These are phyloP conservation scores for Russula lepida DNA, from an alignment of 768 basidiomycete species.

Conservation along the genomic window DNA sequence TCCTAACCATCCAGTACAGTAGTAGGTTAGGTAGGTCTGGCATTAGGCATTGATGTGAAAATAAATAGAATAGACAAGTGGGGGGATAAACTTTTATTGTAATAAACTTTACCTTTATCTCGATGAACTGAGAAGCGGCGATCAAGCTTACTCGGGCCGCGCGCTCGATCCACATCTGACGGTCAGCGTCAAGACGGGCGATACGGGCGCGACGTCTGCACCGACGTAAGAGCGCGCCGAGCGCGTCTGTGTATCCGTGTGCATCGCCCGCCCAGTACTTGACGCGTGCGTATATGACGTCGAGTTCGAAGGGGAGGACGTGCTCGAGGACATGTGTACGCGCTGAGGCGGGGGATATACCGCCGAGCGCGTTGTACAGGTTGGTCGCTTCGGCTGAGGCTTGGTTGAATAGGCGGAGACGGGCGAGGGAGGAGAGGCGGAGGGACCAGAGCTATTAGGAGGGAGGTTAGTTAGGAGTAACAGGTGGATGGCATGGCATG, in stretches of 20 bases:
- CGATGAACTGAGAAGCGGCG: conserved; percentile 71
- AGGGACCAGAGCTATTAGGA: conserved; percentile 80
- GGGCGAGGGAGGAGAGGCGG: conserved; percentile 67
- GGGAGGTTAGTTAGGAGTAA: background rate
- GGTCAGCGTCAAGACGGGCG: conserved; percentile 26
- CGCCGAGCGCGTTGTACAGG: conserved; percentile 61
- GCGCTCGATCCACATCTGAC: conserved; percentile 74
- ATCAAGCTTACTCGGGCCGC: conserved; percentile 68
- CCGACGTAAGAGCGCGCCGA: conserved; percentile 50
- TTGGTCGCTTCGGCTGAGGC: conserved; percentile 79
- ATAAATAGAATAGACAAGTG: too few species aligned
- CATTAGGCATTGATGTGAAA: too few species aligned
- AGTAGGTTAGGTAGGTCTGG: too few species aligned
- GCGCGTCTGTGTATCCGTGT: conserved; percentile 71
- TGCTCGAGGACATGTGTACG: conserved; percentile 53
- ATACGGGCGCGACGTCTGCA: conserved; percentile 43
- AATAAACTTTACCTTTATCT: conserved; percentile 65
- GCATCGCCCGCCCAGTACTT: conserved; percentile 79
- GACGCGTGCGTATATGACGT: conserved; percentile 63
- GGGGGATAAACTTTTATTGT: too few species aligned
- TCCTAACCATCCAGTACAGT: too few species aligned
- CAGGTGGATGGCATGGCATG: background rate
- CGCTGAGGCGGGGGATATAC: conserved; percentile 43
- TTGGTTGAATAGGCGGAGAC: conserved; percentile 79
- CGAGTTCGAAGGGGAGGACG: conserved; percentile 48